Evolutionary conservation across 768 basidiomycete genomes (phyloP).

Genomic region (Termitomyces sp.): DNA sequence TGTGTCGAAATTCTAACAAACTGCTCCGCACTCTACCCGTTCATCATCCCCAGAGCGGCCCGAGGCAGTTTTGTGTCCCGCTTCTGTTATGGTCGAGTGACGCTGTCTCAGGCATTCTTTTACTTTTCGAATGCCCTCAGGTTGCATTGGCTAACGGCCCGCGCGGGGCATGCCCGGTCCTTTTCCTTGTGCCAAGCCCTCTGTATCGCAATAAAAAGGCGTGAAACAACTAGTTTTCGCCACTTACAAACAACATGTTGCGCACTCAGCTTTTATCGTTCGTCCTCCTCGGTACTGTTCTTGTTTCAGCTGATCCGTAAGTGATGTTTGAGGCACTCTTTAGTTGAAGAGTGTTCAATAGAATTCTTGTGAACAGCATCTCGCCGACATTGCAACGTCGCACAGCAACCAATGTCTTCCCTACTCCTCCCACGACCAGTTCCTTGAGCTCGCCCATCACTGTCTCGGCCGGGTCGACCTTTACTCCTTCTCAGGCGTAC

Average conservation of each 20-base stretch:
- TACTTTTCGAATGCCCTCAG: neutral
- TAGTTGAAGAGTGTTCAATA: neutral
- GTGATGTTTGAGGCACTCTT: neutral
- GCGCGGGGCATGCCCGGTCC: neutral
- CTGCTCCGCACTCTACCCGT: neutral
- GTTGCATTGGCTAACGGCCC: neutral
- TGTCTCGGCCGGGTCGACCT: conserved; percentile 31
- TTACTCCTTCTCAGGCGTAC: conserved; percentile 34
- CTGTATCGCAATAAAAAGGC: conserved; percentile 6
- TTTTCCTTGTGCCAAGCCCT: neutral
- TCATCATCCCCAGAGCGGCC: neutral
- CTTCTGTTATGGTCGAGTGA: conserved; percentile 15
- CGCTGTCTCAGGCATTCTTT: neutral
- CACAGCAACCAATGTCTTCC: conserved; percentile 35
- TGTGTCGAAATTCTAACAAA: conserved; percentile 22
- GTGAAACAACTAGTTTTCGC: neutral
- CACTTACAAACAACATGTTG: conserved; percentile 7
- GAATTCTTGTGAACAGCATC: neutral
- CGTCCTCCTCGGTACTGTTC: conserved; percentile 1
- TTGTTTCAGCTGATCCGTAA: conserved; percentile 12
- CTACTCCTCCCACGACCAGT: conserved; percentile 33
- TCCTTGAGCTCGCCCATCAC: conserved; percentile 35
- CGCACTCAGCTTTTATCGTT: conserved; percentile 4
- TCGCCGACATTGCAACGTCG: conserved; percentile 25
- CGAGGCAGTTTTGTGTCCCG: conserved; percentile 25